These are phyloP conservation scores for Stentor coeruleus DNA, from an alignment of 73 alveolate species.

Conservation along the genomic window DNA sequence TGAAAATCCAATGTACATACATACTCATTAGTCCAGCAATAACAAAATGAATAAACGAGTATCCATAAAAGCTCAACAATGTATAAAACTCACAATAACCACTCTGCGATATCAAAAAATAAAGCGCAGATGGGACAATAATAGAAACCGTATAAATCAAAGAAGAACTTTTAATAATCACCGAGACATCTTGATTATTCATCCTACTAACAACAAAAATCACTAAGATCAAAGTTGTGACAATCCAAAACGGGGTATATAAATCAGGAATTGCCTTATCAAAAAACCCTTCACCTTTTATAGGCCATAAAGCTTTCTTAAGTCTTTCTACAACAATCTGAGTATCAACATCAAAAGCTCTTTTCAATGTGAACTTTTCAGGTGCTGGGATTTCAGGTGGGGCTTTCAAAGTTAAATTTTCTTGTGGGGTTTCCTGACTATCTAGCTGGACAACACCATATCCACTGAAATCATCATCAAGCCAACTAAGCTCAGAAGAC, in stretches of 20 bases:
- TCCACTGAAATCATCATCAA: neutral
- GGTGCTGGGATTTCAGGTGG: neutral
- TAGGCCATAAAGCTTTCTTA: neutral
- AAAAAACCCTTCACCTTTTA: neutral
- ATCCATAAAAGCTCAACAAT: neutral
- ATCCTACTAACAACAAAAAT: neutral
- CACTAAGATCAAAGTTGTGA: neutral
- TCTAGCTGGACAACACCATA: neutral
- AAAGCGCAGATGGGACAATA: neutral
- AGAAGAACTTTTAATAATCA: neutral
- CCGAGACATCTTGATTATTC: neutral
- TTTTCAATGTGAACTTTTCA: neutral
- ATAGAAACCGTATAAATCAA: neutral
- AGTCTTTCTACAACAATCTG: neutral
- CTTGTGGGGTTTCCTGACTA: neutral
- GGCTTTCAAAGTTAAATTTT: neutral
- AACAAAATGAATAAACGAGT: neutral
- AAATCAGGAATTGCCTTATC: neutral
- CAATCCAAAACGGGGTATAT: neutral
- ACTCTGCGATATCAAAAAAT: neutral
- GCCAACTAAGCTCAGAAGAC: neutral
- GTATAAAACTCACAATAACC: neutral
- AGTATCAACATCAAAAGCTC: neutral
- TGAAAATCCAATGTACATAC: too few relatives aligned
- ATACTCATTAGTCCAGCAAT: neutral